A percentile compares a stretch with the other conserved stretches of the same genome.
phyloP scores from a whole-genome alignment of 2,329 filamentous ascomycete genomes.

The Domatiomyces catenatus region DNA sequence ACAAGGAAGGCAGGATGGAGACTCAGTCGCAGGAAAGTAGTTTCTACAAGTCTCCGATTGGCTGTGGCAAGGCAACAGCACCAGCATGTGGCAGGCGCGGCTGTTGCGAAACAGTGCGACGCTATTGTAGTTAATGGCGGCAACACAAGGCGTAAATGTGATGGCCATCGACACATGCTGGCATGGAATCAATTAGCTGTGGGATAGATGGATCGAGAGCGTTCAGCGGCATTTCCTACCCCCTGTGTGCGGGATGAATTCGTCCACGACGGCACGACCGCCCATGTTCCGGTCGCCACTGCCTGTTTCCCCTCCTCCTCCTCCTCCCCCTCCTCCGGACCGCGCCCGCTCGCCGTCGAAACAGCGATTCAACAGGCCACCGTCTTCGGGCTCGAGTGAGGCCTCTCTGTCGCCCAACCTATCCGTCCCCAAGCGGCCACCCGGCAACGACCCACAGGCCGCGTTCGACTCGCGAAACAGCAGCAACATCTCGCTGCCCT shows the following conservation, averaged over 20 bases:
- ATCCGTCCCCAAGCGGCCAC: slow-evolving; percentile 26
- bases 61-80: neutral
- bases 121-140: neutral
- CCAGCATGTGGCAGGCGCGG: neutral
- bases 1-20: neutral
- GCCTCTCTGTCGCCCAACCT: slow-evolving; percentile 31
- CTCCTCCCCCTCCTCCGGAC: slow-evolving; percentile 13
- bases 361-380: slow-evolving; percentile 18
- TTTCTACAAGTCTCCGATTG: neutral
- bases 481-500: slow-evolving; percentile 24
- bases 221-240: slow-evolving; percentile 8
- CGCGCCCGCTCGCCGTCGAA: slow-evolving; percentile 13
- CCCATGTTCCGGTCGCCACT: slow-evolving; percentile 13
- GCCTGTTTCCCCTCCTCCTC: slow-evolving; percentile 12
- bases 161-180: neutral
- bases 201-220: neutral
- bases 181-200: neutral
- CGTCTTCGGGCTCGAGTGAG: slow-evolving; percentile 32
- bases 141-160: neutral
- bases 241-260: neutral
- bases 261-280: slow-evolving; percentile 4
- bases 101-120: neutral
- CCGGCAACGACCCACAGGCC: slow-evolving; percentile 22
- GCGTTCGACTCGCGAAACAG: slow-evolving; percentile 14
- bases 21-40: neutral